phyloP scores from a whole-genome alignment of 352 stramenopile species.

The Phytophthora lateralis region DNA sequence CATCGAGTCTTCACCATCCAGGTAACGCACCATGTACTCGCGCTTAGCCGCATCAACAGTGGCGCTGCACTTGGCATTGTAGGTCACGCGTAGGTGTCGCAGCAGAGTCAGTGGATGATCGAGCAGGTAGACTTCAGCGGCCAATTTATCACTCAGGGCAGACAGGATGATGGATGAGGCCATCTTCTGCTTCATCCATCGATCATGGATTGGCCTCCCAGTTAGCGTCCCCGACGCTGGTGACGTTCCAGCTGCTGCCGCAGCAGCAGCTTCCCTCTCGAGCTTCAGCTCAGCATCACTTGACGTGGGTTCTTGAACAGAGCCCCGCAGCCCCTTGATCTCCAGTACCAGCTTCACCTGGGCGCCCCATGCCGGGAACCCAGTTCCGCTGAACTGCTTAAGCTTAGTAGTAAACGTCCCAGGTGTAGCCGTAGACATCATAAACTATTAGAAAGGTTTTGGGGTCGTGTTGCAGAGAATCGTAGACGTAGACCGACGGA shows the following conservation, averaged over 20 bases:
- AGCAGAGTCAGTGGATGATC: slow-evolving; percentile 12
- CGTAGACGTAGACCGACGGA: too few species aligned
- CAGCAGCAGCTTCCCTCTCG: not conserved
- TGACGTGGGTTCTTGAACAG: not conserved
- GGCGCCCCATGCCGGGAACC: too few species aligned
- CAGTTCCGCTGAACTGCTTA: too few species aligned
- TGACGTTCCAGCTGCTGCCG: not conserved
- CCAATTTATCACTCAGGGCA: slow-evolving; percentile 5
- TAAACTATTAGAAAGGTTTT: too few species aligned
- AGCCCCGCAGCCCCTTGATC: not conserved
- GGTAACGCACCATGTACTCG: not conserved
- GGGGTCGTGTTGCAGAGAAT: too few species aligned
- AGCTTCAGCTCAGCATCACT: not conserved
- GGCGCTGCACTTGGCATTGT: slow-evolving; percentile 17
- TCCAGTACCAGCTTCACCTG: too few species aligned
- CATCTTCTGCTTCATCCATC: slow-evolving; percentile 15
- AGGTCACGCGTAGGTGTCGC: slow-evolving; percentile 4
- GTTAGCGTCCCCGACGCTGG: not conserved
- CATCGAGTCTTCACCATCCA: not conserved
- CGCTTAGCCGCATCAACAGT: not conserved
- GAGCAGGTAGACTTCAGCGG: slow-evolving; percentile 15
- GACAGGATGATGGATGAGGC: slow-evolving; percentile 1
- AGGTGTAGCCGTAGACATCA: too few species aligned
- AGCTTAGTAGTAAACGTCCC: too few species aligned
- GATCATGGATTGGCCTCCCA: not conserved